Base-by-base conservation (phyloP, 2,329 filamentous ascomycete genomes). In the Triangularia verruculosa region DNA sequence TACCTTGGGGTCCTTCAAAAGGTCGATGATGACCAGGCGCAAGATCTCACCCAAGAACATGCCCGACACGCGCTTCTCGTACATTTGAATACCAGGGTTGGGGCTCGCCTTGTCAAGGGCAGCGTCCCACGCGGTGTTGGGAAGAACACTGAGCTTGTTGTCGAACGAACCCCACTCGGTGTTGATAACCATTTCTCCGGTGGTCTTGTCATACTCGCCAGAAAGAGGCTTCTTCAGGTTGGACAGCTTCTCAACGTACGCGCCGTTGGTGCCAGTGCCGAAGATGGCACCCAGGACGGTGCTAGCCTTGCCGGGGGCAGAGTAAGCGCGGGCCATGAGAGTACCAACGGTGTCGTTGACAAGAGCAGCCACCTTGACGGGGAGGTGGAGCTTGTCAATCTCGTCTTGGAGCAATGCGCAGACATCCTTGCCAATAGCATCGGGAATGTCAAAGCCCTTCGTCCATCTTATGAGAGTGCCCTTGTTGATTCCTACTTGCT, bases 111-210 rank as follows among this genome's bases (percentile, higher is more conserved):
- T 79, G 76, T 99, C 94, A 24, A 99, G 83, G 63, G 87, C 83
- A 57, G 82, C 79, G 74, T 99, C 95, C 79, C 92, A 98, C 0
- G 86, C 80, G 0, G 94, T 98, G 71, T 88, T 89, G 54, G 94
- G 95, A 47, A 99, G 83, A 20, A 96, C 90, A 70, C 89, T 91
- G 68, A 98, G 86, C 70, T 90, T 86, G 79, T 98, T 98, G 78
- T 99, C 95, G 73, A 99, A 99, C 63, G 92, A 96, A 66, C 95
- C 95, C 95, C 95, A 99, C 79, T 99, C 95, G 0, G 91, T 94
- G 79, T 99, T 99, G 78, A 99, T 86, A 64, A 99, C 92, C 95
- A 99, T 99, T 71, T 96, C 87, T 59, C 93, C 93, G 0, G 93
- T 96, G 8, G 87, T 87, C 57, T 82, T 82, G 77, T 97, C 92